Evolutionary conservation across 2,329 filamentous ascomycete species (phyloP), one percentile per base, ranked within the genome.

Genomic region (Venturia effusa): DNA sequence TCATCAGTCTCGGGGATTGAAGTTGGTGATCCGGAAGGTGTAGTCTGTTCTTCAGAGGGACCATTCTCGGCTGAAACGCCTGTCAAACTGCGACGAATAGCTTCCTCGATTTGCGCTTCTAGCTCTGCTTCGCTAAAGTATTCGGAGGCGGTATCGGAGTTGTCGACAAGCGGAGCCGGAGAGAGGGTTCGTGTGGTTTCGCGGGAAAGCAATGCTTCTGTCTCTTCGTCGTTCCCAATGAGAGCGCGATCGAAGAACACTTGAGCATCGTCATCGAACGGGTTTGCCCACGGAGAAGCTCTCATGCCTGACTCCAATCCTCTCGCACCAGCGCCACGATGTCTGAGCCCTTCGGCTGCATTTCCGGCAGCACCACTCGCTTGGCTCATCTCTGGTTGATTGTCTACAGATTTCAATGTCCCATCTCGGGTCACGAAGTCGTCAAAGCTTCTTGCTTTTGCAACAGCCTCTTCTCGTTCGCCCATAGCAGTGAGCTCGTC

Each of bases 251-350:
- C 78, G 40, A 80, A 76, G 13, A 79, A 74, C 1, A 79, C 71
- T 17, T 69, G 71, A 32, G 71, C 73, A 64, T 77, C 76, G 65
- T 81, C 78, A 17, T 73, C 71, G 67, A 81, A 81, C 4, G 79
- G 78, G 61, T 80, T 77, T 1, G 74, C 73, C 32, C 74, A 74
- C 4, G 70, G 69, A 32, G 77, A 71, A 57, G 30, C 51, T 19
- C 27, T 34, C 51, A 32, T 57, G 19, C 78, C 79, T 59, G 72
- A 68, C 15, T 72, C 70, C 67, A 79, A 77, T 4, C 74, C 76
- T 55, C 68, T 64, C 63, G 70, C 69, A 48, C 73, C 74, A 22
- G 72, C 72, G 59, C 71, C 69, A 59, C 72, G 69, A 41, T 64
- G 59, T 24, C 65, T 43, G 11, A 66, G 62, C 0, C 67, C 68